phyloP scores from a whole-genome alignment of 345 rosid genomes.

The Jatropha curcas region DNA sequence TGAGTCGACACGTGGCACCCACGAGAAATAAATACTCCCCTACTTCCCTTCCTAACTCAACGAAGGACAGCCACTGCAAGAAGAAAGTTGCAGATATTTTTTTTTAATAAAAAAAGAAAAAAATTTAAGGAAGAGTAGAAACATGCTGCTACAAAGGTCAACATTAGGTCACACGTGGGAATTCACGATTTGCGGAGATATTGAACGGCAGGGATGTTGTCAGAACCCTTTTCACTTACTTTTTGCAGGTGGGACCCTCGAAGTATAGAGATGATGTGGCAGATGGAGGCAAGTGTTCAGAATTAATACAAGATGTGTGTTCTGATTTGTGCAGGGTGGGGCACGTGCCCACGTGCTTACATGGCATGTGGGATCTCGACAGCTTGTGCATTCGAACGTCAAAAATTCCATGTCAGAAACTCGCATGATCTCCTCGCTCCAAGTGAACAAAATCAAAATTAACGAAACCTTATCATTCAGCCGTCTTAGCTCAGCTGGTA shows the following conservation, averaged over 20 bases:
- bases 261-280: constrained; percentile 16
- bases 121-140: too few relatives aligned
- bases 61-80: too few relatives aligned
- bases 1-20: too few relatives aligned
- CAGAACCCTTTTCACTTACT: constrained; percentile 21
- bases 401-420: background rate
- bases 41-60: too few relatives aligned
- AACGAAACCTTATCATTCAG: fast-evolving
- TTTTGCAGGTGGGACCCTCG: constrained; percentile 18
- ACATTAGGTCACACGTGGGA: constrained; percentile 17
- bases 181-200: background rate
- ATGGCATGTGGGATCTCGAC: background rate
- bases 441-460: too few relatives aligned
- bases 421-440: fast-evolving
- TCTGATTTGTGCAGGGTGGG: background rate
- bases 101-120: too few relatives aligned
- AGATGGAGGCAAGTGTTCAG: too few relatives aligned
- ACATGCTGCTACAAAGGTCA: background rate
- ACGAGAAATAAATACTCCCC: too few relatives aligned
- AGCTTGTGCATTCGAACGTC: background rate
- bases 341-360: constrained; percentile 19
- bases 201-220: constrained; percentile 27
- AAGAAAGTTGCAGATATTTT: too few relatives aligned
- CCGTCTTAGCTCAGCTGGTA: constrained; percentile 14
- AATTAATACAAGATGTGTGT: too few relatives aligned